Base-by-base conservation (phyloP, 139 green algal species). In the Tetradesmus lagerheimii region DNA sequence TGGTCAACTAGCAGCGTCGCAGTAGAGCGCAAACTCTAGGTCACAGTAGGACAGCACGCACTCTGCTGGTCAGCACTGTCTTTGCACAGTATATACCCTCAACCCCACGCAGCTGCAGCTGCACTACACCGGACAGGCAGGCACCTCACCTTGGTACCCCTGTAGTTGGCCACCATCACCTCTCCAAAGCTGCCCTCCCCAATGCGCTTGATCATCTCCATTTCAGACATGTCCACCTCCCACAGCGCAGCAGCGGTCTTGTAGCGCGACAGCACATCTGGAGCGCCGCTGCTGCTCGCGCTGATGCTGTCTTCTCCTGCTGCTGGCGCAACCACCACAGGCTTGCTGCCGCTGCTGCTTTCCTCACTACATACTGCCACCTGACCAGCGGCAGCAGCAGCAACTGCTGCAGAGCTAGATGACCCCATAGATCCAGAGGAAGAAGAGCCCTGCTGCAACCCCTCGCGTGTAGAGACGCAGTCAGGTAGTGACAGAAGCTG, bases 131-230 rank as follows among this genome's bases (percentile, higher is more conserved):
- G 20, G 1, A 12, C 47, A 16, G 11, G 1, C 39, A 23, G 4
- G 15, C 79, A 3, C 1, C 71, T 35, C 75, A 92, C 91, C 87
- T 95, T 95, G 43, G 91, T 95, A 66, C 93, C 90, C 0, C 93
- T 79, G 89, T 92, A 95, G 82, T 87, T 94, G 9, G 74, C 93
- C 35, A 95, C 88, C 80, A 93, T 31, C 18, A 96, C 93, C 86
- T 96, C 93, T 6, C 93, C 93, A 80, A 96, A 96, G 43, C 82
- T 92, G 66, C 93, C 93, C 91, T 96, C 91, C 27, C 93, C 93
- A 43, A 96, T 95, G 25, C 91, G 91, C 35, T 90, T 80, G 25
- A 83, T 39, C 18, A 92, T 57, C 80, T 84, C 41, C 15, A 94
- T 29, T 79, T 94, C 93, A n/a, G 64, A 80, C 71, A 92, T 91